Percentiles rank a stretch among this genome's conserved stretches.
Conservation (phyloP, 495 filamentous ascomycete species). For the Parachaetomium inaequale region DNA sequence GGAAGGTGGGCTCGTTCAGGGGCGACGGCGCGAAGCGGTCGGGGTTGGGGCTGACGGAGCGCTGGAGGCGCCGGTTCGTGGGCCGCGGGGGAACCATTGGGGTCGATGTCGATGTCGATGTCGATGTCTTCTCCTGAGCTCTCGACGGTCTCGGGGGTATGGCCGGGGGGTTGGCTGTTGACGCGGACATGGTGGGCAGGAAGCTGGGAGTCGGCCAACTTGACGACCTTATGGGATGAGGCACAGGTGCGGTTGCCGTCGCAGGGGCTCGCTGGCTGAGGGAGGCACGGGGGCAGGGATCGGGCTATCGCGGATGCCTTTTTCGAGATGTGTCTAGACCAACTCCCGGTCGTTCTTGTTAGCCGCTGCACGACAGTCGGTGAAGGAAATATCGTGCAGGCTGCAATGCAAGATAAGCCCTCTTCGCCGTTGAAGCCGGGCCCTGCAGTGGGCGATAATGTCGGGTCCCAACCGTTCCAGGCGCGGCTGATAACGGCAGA, state of each 20-base stretch:
- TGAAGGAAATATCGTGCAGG: constrained; percentile 16
- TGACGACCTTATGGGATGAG: neutral
- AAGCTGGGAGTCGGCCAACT: neutral
- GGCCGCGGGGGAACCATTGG: constrained; percentile 72
- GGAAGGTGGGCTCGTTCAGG: constrained; percentile 60
- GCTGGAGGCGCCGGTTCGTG: constrained; percentile 59
- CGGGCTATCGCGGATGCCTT: too few relatives aligned
- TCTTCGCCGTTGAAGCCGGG: neutral
- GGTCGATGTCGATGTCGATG: constrained; percentile 30
- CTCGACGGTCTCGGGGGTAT: constrained; percentile 64
- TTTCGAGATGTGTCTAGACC: neutral
- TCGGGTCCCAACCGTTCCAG: neutral
- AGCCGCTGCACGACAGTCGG: constrained; percentile 25
- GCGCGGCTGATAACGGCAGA: neutral
- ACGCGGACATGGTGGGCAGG: constrained; percentile 36
- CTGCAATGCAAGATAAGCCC: constrained; percentile 28
- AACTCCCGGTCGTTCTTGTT: neutral
- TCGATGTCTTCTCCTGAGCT: constrained; percentile 41
- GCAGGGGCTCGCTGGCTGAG: neutral
- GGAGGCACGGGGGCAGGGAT: neutral
- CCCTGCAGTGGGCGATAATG: neutral
- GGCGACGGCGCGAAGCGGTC: constrained; percentile 82
- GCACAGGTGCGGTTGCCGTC: neutral
- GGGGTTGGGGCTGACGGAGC: constrained; percentile 71
- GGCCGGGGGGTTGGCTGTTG: constrained; percentile 53